These are phyloP conservation scores for Starmerella gropengiesseri DNA, from an alignment of 805 yeast genomes.

Conservation along the genomic window DNA sequence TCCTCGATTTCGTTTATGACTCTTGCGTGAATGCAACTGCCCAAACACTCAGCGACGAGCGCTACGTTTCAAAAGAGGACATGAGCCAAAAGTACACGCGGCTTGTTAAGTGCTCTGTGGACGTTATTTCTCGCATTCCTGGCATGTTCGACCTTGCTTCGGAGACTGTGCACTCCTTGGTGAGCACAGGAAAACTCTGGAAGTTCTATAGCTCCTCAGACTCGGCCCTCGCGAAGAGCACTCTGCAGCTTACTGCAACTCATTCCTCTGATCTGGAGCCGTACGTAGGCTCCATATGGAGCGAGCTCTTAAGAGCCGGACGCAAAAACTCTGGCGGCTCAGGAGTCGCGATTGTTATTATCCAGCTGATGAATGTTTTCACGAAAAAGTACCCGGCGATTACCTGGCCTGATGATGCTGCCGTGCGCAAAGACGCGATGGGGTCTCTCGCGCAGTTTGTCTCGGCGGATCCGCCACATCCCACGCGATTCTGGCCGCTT, in stretches of 20 bases:
- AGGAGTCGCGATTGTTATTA: constrained; percentile 24
- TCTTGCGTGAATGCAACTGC: constrained; percentile 46
- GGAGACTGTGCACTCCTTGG: constrained; percentile 28
- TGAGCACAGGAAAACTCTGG: constrained; percentile 38
- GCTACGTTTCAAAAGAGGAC: constrained; percentile 58
- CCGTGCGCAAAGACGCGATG: constrained; percentile 13
- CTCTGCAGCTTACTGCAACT: constrained; percentile 33
- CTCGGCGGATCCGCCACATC: constrained; percentile 13
- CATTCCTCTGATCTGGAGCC: constrained; percentile 21
- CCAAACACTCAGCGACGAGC: constrained; percentile 61
- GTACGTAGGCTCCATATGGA: constrained; percentile 11
- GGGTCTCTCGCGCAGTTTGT: constrained; percentile 20
- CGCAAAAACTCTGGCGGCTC: constrained; percentile 18
- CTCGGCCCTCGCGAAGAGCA: constrained; percentile 35
- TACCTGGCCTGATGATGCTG: constrained; percentile 22
- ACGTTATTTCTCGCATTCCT: constrained; percentile 11
- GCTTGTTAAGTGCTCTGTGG: constrained; percentile 41
- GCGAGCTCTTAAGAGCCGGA: constrained; percentile 21
- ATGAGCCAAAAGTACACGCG: constrained; percentile 53
- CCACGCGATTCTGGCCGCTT: constrained; percentile 22
- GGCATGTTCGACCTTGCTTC: constrained; percentile 8
- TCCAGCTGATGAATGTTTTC: constrained; percentile 33
- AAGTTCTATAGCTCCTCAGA: constrained; percentile 34
- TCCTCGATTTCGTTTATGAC: constrained; percentile 45
- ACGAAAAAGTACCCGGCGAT: constrained; percentile 34